Evolutionary conservation across 352 stramenopile species (phyloP), one percentile per base, ranked within the genome.

Genomic region (Bremia lactucae): DNA sequence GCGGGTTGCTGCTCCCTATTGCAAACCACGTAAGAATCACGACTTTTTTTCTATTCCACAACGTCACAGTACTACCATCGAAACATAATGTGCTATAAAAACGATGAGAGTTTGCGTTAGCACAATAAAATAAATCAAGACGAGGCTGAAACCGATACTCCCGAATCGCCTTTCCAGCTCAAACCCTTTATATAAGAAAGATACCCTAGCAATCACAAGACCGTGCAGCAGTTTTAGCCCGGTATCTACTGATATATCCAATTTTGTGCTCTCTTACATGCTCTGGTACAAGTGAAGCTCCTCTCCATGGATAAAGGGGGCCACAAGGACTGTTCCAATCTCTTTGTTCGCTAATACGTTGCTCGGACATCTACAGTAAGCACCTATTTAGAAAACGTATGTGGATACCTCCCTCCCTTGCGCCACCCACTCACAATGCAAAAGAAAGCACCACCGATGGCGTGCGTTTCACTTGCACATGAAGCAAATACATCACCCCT

Each of bases 211-310:
- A 55, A 33, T 36, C n/a, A 52, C 31, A 39, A 49, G 35, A 7
- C 16, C 14, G 21, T n/a, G 4, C 38, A 26, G 23, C 18, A 36
- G 16, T 39, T 16, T 33, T 24, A 21, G 21, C 2, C 11, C 28
- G n/a, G 7, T 6, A 10, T 33, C 11, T 33, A 16, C 28, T 33
- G 6, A 33, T 33, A 16, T 6, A 6, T 14, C 10, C 15, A 18
- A 41, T 20, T 18, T 22, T 20, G 18, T n/a, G 0, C 9, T 25
- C 4, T 35, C 29, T 19, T 56, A 85, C 86, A 95, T 93, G 71
- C 94, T 96, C 57, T 95, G 76, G 53, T 93, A 96, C 9, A 96
- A 48, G 52, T 96, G 67, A 39, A 85, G 62, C 21, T 95, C 83
- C 25, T 94, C 70, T 2, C 56, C 57, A 55, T 96, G 86, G 2